These are phyloP conservation scores for Stemphylium vesicarium DNA, from an alignment of 2,329 filamentous ascomycete species.

Conservation along the genomic window DNA sequence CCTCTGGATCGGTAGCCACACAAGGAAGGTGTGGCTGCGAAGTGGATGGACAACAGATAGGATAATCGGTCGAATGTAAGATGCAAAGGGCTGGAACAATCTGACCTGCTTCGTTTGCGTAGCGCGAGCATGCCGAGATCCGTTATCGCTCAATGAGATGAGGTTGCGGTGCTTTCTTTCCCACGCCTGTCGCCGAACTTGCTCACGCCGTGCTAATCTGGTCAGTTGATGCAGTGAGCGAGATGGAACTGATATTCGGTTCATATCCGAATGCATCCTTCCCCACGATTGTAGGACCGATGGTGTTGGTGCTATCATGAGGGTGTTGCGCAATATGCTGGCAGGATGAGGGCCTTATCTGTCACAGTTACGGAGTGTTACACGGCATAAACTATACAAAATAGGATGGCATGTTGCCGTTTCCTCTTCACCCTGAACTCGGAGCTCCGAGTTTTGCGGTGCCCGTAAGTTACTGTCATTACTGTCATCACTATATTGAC, in stretches of 20 bases:
- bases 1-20: not conserved
- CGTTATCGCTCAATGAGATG: conserved; percentile 3
- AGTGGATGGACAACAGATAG: not conserved
- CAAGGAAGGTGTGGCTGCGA: not conserved
- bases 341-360: conserved; percentile 21
- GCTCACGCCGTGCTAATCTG: not conserved
- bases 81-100: conserved; percentile 2
- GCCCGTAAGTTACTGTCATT: no score
- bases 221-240: not conserved
- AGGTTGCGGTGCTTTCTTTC: not conserved
- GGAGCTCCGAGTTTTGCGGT: not conserved
- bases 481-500: not conserved
- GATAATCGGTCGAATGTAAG: not conserved
- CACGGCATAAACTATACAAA: conserved; percentile 4
- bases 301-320: conserved; percentile 8
- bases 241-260: not conserved
- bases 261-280: not conserved
- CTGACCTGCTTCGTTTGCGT: conserved; percentile 4
- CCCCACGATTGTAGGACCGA: conserved; percentile 12
- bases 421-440: not conserved
- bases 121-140: conserved; percentile 9
- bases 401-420: not conserved
- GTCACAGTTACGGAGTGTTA: conserved; percentile 1
- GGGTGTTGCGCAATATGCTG: conserved; percentile 16
- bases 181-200: conserved; percentile 1